phyloP scores from a whole-genome alignment of 31 red algal species.

The Odonthalia washingtoniensis region DNA sequence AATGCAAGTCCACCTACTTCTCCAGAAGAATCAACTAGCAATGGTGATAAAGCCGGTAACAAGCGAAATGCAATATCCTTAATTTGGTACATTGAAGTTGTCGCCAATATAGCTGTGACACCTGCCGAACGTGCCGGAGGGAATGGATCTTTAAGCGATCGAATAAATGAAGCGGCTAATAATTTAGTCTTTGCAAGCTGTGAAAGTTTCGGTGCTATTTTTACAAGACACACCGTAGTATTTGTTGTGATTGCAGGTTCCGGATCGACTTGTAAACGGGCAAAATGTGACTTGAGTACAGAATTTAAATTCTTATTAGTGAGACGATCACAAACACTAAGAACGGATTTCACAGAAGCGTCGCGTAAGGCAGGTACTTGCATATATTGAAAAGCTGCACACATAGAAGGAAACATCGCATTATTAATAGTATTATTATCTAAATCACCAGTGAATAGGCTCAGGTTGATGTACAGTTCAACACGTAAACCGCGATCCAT shows the following conservation, averaged over 20 bases:
- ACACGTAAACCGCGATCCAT: slow-evolving; percentile 67
- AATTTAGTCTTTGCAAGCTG: slow-evolving; percentile 77
- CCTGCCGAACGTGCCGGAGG: slow-evolving; percentile 90
- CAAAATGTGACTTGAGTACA: slow-evolving; percentile 91
- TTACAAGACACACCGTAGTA: slow-evolving; percentile 95
- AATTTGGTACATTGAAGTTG: slow-evolving; percentile 58
- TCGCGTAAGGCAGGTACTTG: slow-evolving; percentile 84
- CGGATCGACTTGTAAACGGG: slow-evolving; percentile 88
- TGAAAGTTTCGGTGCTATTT: slow-evolving; percentile 70
- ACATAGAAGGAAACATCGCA: slow-evolving; percentile 75
- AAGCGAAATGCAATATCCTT: slow-evolving; percentile 78
- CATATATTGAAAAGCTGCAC: slow-evolving; percentile 68
- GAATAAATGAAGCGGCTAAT: slow-evolving; percentile 87
- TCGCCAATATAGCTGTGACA: slow-evolving; percentile 74
- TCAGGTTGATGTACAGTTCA: slow-evolving; percentile 75
- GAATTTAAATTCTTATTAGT: slow-evolving; percentile 88
- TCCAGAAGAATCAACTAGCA: slow-evolving; percentile 72
- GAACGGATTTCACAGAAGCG: slow-evolving; percentile 78
- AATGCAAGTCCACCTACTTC: slow-evolving; percentile 85
- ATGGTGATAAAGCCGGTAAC: slow-evolving; percentile 70
- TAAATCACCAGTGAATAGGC: slow-evolving; percentile 63
- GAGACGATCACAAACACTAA: slow-evolving; percentile 65
- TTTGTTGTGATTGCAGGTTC: slow-evolving; percentile 98
- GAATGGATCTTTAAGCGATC: slow-evolving; percentile 92
- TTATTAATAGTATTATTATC: slow-evolving; percentile 69